A percentile compares a stretch with the other conserved stretches of the same genome.
Conservation (phyloP, 495 filamentous ascomycete species). For the Bathelium albidoporum region DNA sequence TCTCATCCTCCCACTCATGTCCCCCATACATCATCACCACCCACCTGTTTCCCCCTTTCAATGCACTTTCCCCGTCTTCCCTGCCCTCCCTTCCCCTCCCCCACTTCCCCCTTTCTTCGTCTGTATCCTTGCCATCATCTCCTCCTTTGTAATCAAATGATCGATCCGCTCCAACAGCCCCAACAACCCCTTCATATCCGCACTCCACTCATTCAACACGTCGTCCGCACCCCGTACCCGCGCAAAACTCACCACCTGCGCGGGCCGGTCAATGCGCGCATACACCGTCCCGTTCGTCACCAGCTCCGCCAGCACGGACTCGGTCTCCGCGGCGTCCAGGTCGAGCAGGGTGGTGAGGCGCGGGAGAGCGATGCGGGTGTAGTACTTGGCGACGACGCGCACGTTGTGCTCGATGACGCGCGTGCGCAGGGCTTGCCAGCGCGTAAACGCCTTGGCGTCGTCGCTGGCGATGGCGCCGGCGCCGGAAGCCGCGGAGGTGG, state of each 20-base stretch:
- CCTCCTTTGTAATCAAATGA: slow-evolving; percentile 98
- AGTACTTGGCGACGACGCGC: slow-evolving; percentile 94
- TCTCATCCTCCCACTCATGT: not conserved
- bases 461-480: too few species aligned
- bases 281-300: slow-evolving; percentile 95
- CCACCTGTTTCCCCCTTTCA: too few species aligned
- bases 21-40: too few species aligned
- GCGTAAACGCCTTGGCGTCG: too few species aligned
- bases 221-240: slow-evolving; percentile 94
- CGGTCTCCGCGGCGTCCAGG: slow-evolving; percentile 86
- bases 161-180: slow-evolving; percentile 89
- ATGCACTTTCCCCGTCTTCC: slow-evolving; percentile 17
- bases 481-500: too few species aligned
- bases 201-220: slow-evolving; percentile 96
- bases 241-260: slow-evolving; percentile 81
- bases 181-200: slow-evolving; percentile 94
- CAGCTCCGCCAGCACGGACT: slow-evolving; percentile 91
- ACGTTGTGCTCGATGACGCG: slow-evolving; percentile 99
- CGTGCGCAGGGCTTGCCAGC: slow-evolving; percentile 92
- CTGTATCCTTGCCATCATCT: slow-evolving; percentile 98
- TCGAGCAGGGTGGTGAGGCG: slow-evolving; percentile 84
- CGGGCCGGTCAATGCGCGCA: slow-evolving; percentile 93
- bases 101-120: slow-evolving; percentile 42
- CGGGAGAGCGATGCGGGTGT: slow-evolving; percentile 87
- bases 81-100: slow-evolving; percentile 34